phyloP scores from a whole-genome alignment of 2,329 filamentous ascomycete species.

The Pseudopithomyces chartarum region DNA sequence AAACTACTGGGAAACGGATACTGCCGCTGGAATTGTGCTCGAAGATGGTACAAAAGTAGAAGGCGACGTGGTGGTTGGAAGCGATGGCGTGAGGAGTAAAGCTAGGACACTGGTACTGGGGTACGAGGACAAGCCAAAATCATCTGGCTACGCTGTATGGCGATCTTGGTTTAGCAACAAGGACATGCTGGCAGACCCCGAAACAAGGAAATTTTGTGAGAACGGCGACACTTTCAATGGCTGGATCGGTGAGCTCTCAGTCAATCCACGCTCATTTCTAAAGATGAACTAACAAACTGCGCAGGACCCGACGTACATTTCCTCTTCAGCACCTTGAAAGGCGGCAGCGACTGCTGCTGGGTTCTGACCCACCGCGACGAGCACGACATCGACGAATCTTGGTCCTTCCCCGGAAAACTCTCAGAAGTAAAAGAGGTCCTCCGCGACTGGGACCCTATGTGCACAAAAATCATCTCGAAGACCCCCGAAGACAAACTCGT shows the following conservation, averaged over 20 bases:
- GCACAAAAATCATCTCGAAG: constrained; percentile 40
- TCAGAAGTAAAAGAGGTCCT: constrained; percentile 40
- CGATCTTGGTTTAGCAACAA: constrained; percentile 51
- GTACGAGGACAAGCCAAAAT: constrained; percentile 58
- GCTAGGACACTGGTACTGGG: constrained; percentile 58
- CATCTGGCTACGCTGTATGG: constrained; percentile 60
- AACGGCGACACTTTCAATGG: constrained; percentile 46
- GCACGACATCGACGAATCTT: constrained; percentile 43
- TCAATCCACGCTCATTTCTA: not conserved
- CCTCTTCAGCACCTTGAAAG: constrained; percentile 45
- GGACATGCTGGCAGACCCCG: constrained; percentile 46
- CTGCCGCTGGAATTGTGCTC: constrained; percentile 57
- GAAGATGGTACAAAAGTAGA: constrained; percentile 53
- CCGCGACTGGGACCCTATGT: constrained; percentile 41
- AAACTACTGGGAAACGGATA: constrained; percentile 61
- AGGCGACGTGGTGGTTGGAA: constrained; percentile 58
- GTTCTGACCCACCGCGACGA: constrained; percentile 43
- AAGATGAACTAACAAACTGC: not conserved
- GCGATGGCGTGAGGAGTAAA: constrained; percentile 59
- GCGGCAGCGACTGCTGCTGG: constrained; percentile 44
- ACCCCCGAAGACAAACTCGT: constrained; percentile 47
- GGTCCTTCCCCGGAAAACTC: constrained; percentile 42
- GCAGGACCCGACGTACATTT: constrained; percentile 45
- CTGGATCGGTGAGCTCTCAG: constrained; percentile 36
- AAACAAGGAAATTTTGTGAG: constrained; percentile 44